Evolutionary conservation across 192 early-diverging fungal genomes (phyloP), one percentile per base, ranked within the genome.

Genomic region (Backusella westeae): DNA sequence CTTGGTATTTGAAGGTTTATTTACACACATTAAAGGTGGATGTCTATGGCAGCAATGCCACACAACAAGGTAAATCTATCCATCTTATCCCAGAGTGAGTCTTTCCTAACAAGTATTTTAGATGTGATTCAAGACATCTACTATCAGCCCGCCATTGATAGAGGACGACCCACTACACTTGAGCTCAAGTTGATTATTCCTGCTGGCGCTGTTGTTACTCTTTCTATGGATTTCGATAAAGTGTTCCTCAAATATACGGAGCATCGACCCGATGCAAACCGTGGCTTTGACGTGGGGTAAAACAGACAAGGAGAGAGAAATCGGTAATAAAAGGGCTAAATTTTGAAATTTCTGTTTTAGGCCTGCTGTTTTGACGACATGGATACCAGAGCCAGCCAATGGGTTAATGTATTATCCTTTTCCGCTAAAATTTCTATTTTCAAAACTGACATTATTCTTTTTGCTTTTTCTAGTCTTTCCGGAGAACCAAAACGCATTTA

Each of bases 221-320:
- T 98, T 38, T 80, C 89, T 36, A 87, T 96, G 59, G 89, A 91
- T 49, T 97, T 96, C 80, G 98, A 98, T 79, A 95, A 94, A 79
- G 91, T 94, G 4, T 96, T 96, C 74, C 84, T 99, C 65, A 94
- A 95, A 79, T 98, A 98, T 79, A 96, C 95, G 0, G 97, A 99
- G 82, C 95, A 98, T 77, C 94, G 93, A 44, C 97, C 98, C 4
- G 98, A 99, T 80, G 95, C 97, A 19, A 96, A 97, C 82, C 89
- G 96, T 53, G 98, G 98, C 0, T 97, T 98, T 77, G 97, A 96
- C 74, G 87, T 98, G 36, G 94, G 95, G 82, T 80, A 82, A 76
- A 39, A 10, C 10, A 10, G 7, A 38, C 8, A 10, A 1, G 36
- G 35, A 9, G 4, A 53, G 38, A 17, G 72, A n/a, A 26, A 12